Percentiles rank a stretch among this genome's conserved stretches.
These are phyloP conservation scores for Stenocarpella maydis DNA, from an alignment of 2,329 filamentous ascomycete genomes.

Conservation along the genomic window DNA sequence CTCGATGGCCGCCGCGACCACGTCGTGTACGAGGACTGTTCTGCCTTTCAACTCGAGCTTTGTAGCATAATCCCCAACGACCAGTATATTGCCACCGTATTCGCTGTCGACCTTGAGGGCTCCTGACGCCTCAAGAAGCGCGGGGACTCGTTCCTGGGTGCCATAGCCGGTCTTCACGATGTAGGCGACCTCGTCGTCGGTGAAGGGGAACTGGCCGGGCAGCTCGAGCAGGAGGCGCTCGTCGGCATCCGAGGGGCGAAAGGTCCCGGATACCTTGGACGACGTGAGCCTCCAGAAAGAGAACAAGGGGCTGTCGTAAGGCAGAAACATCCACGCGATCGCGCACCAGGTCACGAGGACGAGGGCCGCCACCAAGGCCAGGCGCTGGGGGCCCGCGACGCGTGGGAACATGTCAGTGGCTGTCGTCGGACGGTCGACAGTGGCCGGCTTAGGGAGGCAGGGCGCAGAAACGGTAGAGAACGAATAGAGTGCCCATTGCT, in stretches of 20 bases:
- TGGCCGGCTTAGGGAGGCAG: neutral
- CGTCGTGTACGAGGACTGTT: constrained; percentile 49
- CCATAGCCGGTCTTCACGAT: constrained; percentile 66
- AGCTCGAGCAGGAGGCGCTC: constrained; percentile 53
- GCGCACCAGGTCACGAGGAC: constrained; percentile 35
- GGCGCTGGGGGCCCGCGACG: constrained; percentile 33
- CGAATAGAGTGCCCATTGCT: neutral
- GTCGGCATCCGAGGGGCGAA: constrained; percentile 42
- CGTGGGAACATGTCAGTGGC: constrained; percentile 33
- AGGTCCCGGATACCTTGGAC: constrained; percentile 39
- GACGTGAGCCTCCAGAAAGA: constrained; percentile 41
- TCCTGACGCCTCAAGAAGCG: constrained; percentile 57
- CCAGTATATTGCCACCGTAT: constrained; percentile 51
- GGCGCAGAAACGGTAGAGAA: neutral
- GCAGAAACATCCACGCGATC: constrained; percentile 40
- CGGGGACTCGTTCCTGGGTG: constrained; percentile 56
- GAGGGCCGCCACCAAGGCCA: constrained; percentile 23
- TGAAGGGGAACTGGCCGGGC: constrained; percentile 53
- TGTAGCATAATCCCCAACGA: constrained; percentile 60
- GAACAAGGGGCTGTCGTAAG: constrained; percentile 43
- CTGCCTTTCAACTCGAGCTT: constrained; percentile 40
- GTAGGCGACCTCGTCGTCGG: constrained; percentile 56
- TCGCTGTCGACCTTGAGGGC: constrained; percentile 42
- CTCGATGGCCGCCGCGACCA: constrained; percentile 45
- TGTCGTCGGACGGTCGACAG: neutral